A percentile compares a stretch with the other conserved stretches of the same genome.
These are phyloP conservation scores for Ceratocystis lukuohia DNA, from an alignment of 2,329 filamentous ascomycete genomes.

Conservation along the genomic window DNA sequence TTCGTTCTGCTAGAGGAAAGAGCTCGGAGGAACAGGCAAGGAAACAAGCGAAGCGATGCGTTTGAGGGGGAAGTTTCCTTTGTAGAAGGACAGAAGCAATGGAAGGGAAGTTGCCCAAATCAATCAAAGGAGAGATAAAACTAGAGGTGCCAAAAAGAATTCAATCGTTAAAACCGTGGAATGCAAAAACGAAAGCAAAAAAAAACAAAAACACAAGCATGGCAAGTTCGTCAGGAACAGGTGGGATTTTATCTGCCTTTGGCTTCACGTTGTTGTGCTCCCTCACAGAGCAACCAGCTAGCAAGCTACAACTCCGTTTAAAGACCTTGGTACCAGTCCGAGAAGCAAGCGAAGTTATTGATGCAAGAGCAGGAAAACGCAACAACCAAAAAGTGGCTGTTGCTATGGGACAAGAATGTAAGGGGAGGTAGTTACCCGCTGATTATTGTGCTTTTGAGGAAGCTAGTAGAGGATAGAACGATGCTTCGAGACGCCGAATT, in stretches of 20 bases:
- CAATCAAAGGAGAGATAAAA: background rate
- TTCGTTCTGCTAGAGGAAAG: background rate
- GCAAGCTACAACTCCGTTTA: background rate
- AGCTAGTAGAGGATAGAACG: background rate
- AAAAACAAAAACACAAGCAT: background rate
- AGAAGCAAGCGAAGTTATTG: background rate
- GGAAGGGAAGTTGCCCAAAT: constrained; percentile 4
- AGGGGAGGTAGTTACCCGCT: constrained; percentile 6
- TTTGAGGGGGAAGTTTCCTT: constrained; percentile 2
- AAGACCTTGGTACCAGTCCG: background rate
- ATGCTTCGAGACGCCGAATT: background rate
- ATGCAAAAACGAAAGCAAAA: background rate
- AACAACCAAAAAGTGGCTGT: constrained; percentile 15
- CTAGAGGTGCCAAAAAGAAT: background rate
- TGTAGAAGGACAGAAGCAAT: background rate
- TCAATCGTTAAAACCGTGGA: constrained; percentile 6
- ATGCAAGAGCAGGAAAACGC: constrained; percentile 5
- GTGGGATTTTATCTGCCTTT: constrained; percentile 2
- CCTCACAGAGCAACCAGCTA: constrained; percentile 3
- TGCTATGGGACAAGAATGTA: constrained; percentile 7
- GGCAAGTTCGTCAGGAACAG: background rate
- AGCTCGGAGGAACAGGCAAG: background rate
- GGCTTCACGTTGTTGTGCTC: constrained; percentile 2
- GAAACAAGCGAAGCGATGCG: background rate
- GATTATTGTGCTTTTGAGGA: background rate